Percentiles rank a stretch among this genome's conserved stretches.
Evolutionary conservation across 768 basidiomycete species (phyloP).

Genomic region (Plicaturopsis crispa): DNA sequence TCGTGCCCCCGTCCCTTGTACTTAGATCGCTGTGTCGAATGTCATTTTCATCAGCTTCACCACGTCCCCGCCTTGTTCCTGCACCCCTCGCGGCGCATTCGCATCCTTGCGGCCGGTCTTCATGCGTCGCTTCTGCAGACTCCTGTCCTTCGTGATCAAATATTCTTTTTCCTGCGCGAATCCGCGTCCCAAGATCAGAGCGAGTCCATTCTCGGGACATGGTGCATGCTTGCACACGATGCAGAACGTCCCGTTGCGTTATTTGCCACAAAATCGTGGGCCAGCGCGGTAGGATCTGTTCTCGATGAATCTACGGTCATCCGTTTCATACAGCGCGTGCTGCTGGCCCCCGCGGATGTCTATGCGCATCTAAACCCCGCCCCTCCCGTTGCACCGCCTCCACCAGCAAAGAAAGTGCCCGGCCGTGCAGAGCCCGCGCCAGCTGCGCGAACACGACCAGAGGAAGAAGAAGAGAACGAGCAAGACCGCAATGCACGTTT

Average conservation of each 20-base stretch:
- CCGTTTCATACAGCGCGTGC: conserved; percentile 49
- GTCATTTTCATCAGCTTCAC: conserved; percentile 52
- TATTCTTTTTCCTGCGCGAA: conserved; percentile 44
- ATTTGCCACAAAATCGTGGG: conserved; percentile 50
- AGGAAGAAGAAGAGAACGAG: conserved; percentile 62
- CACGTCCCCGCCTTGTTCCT: conserved; percentile 78
- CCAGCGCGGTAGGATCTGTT: conserved; percentile 14
- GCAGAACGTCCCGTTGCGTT: conserved; percentile 54
- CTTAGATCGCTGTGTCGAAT: conserved; percentile 2
- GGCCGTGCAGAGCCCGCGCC: conserved; percentile 14
- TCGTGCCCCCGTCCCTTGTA: too few species aligned
- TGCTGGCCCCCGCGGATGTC: conserved; percentile 55
- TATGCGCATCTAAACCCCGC: conserved; percentile 58
- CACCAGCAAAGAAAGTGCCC: conserved; percentile 23
- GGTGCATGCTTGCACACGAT: conserved; percentile 69
- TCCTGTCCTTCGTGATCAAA: conserved; percentile 34
- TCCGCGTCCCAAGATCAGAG: conserved; percentile 39
- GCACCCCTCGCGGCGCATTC: conserved; percentile 74
- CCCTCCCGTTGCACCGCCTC: conserved; percentile 30
- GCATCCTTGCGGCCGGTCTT: conserved; percentile 47
- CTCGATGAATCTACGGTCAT: conserved; percentile 24
- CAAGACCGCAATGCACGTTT: conserved; percentile 64
- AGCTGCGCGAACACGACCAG: conserved; percentile 32
- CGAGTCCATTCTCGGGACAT: conserved; percentile 59
- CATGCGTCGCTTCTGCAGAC: conserved; percentile 63